Percentiles rank a stretch among this genome's conserved stretches.
Evolutionary conservation across 257 asterid species (phyloP).

Genomic region (Solanum gandarillasii): DNA sequence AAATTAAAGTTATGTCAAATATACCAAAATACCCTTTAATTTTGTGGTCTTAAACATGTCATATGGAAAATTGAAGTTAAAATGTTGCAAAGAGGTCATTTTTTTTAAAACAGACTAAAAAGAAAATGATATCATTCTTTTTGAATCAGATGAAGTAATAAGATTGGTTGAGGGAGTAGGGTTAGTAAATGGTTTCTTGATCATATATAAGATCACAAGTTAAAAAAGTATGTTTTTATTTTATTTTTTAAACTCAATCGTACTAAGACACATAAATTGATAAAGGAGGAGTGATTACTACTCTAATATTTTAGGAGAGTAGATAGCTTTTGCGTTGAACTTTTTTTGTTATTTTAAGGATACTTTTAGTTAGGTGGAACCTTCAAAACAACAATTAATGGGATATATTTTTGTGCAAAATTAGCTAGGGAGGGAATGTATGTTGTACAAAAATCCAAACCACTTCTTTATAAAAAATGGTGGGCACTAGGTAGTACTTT

Average conservation of each 20-base stretch:
- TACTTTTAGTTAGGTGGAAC: background rate
- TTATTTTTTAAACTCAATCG: background rate
- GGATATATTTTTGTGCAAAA: background rate
- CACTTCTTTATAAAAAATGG: background rate
- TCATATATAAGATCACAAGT: background rate
- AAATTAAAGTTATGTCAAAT: no score
- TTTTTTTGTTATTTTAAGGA: background rate
- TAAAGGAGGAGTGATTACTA: background rate
- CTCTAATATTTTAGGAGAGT: background rate
- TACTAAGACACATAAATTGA: background rate
- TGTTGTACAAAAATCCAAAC: conserved; percentile 5
- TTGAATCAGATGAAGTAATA: background rate
- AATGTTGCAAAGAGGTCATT: no score
- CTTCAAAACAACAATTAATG: background rate
- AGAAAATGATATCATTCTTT: no score
- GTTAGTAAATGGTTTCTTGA: background rate
- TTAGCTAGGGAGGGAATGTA: conserved; percentile 1
- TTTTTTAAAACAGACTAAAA: no score
- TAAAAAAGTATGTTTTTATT: background rate
- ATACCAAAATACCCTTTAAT: no score
- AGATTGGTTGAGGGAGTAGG: background rate
- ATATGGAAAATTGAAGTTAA: no score
- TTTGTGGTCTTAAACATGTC: no score
- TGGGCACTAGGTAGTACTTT: background rate
- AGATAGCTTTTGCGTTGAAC: background rate